These are phyloP conservation scores for Eucommia ulmoides DNA, from an alignment of 257 asterid species.

Conservation along the genomic window DNA sequence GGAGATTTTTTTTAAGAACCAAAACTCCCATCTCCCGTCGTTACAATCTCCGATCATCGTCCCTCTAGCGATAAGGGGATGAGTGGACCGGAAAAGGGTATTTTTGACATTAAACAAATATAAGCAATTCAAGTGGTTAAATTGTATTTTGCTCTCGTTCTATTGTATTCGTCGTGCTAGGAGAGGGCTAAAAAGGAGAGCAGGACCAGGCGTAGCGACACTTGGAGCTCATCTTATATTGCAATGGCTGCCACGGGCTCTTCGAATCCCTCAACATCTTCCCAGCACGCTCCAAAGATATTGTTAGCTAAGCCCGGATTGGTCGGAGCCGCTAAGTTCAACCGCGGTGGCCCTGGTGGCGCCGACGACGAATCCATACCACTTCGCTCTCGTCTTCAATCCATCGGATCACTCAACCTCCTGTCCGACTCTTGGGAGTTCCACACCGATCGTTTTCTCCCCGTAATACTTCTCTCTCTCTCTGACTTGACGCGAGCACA, in stretches of 20 bases:
- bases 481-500: no score
- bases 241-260: conserved; percentile 9
- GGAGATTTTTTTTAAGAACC: no score
- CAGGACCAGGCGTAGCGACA: no score
- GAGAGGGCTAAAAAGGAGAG: no score
- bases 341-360: conserved; percentile 35
- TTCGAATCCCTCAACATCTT: conserved; percentile 20
- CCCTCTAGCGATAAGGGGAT: no score
- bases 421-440: conserved; percentile 85
- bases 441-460: conserved; percentile 69
- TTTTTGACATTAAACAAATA: no score
- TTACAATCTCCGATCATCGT: no score
- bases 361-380: conserved; percentile 63
- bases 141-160: no score
- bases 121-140: no score
- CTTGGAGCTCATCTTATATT: not conserved
- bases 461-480: conserved; percentile 22
- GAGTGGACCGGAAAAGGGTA: no score
- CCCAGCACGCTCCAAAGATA: conserved; percentile 54
- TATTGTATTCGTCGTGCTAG: no score
- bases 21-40: no score
- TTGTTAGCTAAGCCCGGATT: conserved; percentile 89
- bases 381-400: conserved; percentile 68
- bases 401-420: conserved; percentile 77
- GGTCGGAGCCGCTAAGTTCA: conserved; percentile 48